These are phyloP conservation scores for Carpinus viminea DNA, from an alignment of 306 rosid genomes.

Conservation along the genomic window DNA sequence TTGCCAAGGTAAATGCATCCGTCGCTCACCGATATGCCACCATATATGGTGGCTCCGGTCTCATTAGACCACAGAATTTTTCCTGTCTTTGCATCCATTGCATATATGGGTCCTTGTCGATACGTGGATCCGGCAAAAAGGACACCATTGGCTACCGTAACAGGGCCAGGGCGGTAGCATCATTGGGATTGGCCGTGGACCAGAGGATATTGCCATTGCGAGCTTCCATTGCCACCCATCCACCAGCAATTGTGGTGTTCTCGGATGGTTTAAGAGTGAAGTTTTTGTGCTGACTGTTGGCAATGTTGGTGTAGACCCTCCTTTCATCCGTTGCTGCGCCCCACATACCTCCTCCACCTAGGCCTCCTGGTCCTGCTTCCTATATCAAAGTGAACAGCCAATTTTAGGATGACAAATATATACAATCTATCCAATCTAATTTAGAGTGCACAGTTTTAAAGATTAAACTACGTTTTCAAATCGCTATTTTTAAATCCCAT, in stretches of 20 bases:
- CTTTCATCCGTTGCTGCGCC: slow-evolving; percentile 64
- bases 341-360: slow-evolving; percentile 56
- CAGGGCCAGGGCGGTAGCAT: slow-evolving; percentile 38
- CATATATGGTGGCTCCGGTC: slow-evolving; percentile 44
- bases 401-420: background rate
- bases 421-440: no score
- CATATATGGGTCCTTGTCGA: slow-evolving; percentile 43
- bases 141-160: slow-evolving; percentile 56
- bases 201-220: slow-evolving; percentile 47
- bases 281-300: slow-evolving; percentile 34
- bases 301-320: slow-evolving; percentile 58
- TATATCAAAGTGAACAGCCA: slow-evolving; percentile 1
- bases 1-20: slow-evolving; percentile 61
- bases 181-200: slow-evolving; percentile 40
- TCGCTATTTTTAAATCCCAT: no score
- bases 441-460: no score
- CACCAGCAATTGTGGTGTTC: slow-evolving; percentile 43
- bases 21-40: slow-evolving; percentile 54
- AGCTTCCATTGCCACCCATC: slow-evolving; percentile 66
- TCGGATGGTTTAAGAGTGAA: slow-evolving; percentile 52
- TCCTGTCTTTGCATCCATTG: slow-evolving; percentile 43
- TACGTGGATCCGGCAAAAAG: slow-evolving; percentile 49
- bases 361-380: slow-evolving; percentile 66
- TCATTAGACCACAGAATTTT: slow-evolving; percentile 46
- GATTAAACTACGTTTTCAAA: no score